These are phyloP conservation scores for Trematosphaeria pertusa DNA, from an alignment of 2,329 filamentous ascomycete genomes.

Conservation along the genomic window DNA sequence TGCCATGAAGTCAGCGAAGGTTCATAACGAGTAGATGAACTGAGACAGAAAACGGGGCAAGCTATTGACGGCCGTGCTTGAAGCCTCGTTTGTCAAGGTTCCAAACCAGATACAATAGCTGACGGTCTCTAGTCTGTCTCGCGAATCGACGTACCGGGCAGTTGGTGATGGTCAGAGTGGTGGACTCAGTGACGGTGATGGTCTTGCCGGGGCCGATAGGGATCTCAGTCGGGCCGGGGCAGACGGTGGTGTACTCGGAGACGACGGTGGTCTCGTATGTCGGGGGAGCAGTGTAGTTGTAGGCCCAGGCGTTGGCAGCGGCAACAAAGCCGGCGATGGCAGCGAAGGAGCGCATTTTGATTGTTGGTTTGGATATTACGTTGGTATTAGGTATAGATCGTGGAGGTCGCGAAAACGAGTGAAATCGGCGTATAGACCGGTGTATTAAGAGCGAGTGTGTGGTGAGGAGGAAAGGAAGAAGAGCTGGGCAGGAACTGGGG, in stretches of 20 bases:
- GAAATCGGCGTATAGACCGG: conserved; percentile 49
- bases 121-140: too few species aligned
- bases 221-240: conserved; percentile 31
- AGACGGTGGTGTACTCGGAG: conserved; percentile 21
- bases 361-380: conserved; percentile 38
- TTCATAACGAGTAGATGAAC: too few species aligned
- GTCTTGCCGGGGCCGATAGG: conserved; percentile 35
- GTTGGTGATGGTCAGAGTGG: conserved; percentile 38
- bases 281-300: conserved; percentile 18
- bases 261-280: conserved; percentile 38
- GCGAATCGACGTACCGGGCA: conserved; percentile 20
- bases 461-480: conserved; percentile 43
- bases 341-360: conserved; percentile 50
- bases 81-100: too few species aligned
- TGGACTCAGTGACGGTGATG: conserved; percentile 43
- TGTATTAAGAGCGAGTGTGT: conserved; percentile 48
- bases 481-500: conserved; percentile 19
- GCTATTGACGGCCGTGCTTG: too few species aligned
- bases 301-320: conserved; percentile 27
- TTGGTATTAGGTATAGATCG: conserved; percentile 43
- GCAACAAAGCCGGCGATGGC: conserved; percentile 41
- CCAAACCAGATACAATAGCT: too few species aligned
- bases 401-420: conserved; percentile 48
- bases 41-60: too few species aligned
- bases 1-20: neutral